These are phyloP conservation scores for Dissophora globulifera DNA, from an alignment of 192 early-diverging fungal species.

Conservation along the genomic window DNA sequence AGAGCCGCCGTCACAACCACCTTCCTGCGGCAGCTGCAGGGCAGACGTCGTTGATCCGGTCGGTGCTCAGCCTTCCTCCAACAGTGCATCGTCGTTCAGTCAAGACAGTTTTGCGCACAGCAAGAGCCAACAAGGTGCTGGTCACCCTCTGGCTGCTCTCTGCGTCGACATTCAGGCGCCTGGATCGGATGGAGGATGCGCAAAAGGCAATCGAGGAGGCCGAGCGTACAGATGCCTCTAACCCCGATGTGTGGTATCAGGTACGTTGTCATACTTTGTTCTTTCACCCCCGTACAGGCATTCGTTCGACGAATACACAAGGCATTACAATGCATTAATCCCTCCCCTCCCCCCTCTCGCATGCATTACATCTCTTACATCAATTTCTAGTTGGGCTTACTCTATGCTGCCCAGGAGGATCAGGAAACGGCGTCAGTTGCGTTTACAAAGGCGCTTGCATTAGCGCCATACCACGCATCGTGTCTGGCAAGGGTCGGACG, in stretches of 20 bases:
- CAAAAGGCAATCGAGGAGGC: slow-evolving; percentile 66
- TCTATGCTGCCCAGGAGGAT: slow-evolving; percentile 50
- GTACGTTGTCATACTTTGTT: slow-evolving; percentile 9
- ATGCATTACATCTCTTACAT: no score
- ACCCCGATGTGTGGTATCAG: slow-evolving; percentile 67
- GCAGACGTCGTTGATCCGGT: slow-evolving; percentile 23
- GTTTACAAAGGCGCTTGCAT: slow-evolving; percentile 60
- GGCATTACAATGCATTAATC: no score
- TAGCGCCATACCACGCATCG: slow-evolving; percentile 55
- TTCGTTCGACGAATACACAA: no score
- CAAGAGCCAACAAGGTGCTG: slow-evolving; percentile 58
- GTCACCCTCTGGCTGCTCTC: slow-evolving; percentile 66
- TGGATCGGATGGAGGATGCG: slow-evolving; percentile 64
- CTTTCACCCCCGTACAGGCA: no score
- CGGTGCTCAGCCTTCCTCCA: slow-evolving; percentile 44
- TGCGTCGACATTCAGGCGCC: slow-evolving; percentile 59
- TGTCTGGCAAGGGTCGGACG: slow-evolving; percentile 58
- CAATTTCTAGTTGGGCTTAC: slow-evolving; percentile 48
- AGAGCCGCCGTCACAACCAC: slow-evolving; percentile 37
- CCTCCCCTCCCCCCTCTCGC: no score
- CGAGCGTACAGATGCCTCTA: slow-evolving; percentile 57
- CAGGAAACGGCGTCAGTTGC: slow-evolving; percentile 57
- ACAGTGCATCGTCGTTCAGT: slow-evolving; percentile 36
- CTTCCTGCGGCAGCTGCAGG: slow-evolving; percentile 21
- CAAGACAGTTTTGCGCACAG: slow-evolving; percentile 49